Evolutionary conservation across 345 rosid species (phyloP), one percentile per base, ranked within the genome.

Genomic region (Aquilaria yunnanensis): DNA sequence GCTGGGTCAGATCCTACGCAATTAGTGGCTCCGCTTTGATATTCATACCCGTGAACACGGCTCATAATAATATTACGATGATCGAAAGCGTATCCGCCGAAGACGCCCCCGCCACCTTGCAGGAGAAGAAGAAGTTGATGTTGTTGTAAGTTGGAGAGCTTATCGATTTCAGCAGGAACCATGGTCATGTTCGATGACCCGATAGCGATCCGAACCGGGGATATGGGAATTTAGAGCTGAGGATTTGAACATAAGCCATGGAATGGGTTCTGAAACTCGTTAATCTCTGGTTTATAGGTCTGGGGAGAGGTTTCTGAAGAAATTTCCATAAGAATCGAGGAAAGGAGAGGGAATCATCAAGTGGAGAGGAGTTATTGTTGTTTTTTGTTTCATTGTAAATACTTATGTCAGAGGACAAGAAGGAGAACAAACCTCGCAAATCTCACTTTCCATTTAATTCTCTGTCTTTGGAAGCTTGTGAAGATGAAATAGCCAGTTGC

Each of bases 391-490:
- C 63, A 56, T 62, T 51, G 59, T 67, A 70, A 72, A 54, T 50
- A 4, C 43, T 37, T 37, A 75, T 71, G 50, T 3, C 58, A 57
- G 47, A 62, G 66, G 75, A 78, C 75, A 74, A 80, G 67, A 56
- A 67, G 68, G 62, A 72, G 72, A 77, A 83, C 67, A 74, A 76
- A 77, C 59, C 72, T 72, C 65, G 80, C 70, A 78, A 81, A 80
- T 78, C 94, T 77, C 82, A 79, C 87, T 86, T 86, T 89, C 96
- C 82, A 80, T 81, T 81, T 5, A 81, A 83, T 84, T 86, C 91
- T 78, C 95, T 77, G 78, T 66, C 88, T 87, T 92, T 85, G 93
- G 91, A 82, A 81, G 88, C 78, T 88, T 83, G 87, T 78, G 85
- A 62, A 56, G 70, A 71, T 74, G 75, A 78, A 81, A 84, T 23